Base-by-base conservation (phyloP, 208 protist genomes). In the Willaertia magna region DNA sequence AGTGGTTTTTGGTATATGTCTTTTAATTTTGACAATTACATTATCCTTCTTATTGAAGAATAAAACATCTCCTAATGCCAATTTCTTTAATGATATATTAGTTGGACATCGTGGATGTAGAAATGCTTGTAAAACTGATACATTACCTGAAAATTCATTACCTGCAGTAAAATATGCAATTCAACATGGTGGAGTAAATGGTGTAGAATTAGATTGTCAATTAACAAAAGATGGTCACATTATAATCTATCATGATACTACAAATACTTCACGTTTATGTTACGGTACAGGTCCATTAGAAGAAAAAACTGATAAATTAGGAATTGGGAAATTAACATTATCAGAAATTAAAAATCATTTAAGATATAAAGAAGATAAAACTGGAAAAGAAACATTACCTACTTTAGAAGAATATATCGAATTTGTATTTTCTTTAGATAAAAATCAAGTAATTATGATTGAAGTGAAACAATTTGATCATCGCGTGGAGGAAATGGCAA, bases 91-190 rank as follows among this genome's bases (percentile, higher is more conserved):
- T n/a, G 55, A 67, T 34, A 67, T 67, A 34, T n/a, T 67, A 6
- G 39, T 96, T 88, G 94, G 94, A n/a, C 94, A 96, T 86, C 93
- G 94, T 82, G 94, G 94, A 78, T 95, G 93, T 89, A 88, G 93
- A 39, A 67, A 87, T 43, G 90, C 95, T 34, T n/a, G n/a, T n/a
- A 47, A 47, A 39, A 51, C 40, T 46, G 88, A 85, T 3, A 91
- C 91, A 22, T 92, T 92, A 14, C 93, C 93, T 1, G 93, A 96
- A 87, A 96, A 96, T 87, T 95, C 94, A 34, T 85, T 96, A 34
- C 88, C 90, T n/a, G 93, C 94, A 26, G 95, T 94, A 84, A 90
- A 92, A 89, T 94, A 95, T 87, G 93, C 93, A 4, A 89, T 94
- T 49, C 90, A 88, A 46, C 91, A 90, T 61, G n/a, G n/a, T n/a